Percentiles rank a stretch among this genome's conserved stretches.
phyloP scores from a whole-genome alignment of 2,329 filamentous ascomycete species.

The Onygena corvina region DNA sequence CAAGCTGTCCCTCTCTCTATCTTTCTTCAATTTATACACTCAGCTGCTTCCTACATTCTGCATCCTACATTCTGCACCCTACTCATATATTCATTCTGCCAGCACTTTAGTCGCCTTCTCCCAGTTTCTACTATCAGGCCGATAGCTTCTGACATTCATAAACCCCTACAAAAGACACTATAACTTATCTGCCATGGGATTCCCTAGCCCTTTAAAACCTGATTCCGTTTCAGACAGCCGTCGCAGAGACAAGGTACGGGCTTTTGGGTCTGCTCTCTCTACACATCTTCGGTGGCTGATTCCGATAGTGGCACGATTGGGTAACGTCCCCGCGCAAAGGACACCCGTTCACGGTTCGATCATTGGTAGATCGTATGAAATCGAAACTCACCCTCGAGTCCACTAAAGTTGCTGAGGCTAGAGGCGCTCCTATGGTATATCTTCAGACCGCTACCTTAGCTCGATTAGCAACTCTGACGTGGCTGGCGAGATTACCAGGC shows the following conservation, averaged over 20 bases:
- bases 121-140: too few relatives aligned
- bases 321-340: not conserved
- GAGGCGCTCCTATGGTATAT: not conserved
- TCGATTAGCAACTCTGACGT: not conserved
- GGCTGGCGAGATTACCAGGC: too few relatives aligned
- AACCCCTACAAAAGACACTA: not conserved
- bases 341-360: not conserved
- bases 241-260: not conserved
- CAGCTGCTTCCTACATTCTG: not conserved
- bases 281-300: not conserved
- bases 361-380: slow-evolving; percentile 1
- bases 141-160: too few relatives aligned
- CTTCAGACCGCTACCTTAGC: not conserved
- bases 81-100: not conserved
- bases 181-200: not conserved
- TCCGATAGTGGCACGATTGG: not conserved
- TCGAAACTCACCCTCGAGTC: not conserved
- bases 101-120: not conserved
- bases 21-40: not conserved
- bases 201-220: not conserved
- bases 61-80: not conserved
- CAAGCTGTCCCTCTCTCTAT: not conserved
- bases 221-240: not conserved
- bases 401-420: not conserved
- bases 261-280: not conserved